phyloP scores from a whole-genome alignment of 2,329 filamentous ascomycete species.

The Cladosporium sp. region DNA sequence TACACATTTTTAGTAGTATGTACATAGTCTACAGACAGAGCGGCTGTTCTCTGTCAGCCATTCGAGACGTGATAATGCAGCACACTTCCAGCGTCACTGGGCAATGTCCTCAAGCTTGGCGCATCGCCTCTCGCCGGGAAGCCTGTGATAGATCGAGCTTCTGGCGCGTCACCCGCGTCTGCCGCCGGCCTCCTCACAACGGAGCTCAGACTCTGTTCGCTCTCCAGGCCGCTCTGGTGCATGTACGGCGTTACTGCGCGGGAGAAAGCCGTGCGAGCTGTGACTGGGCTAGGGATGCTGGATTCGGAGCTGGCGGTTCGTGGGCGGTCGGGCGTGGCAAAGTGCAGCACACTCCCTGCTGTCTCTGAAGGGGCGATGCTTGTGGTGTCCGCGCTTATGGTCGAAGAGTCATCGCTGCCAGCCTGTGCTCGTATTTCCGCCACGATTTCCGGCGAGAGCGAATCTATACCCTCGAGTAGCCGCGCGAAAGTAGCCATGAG shows the following conservation, averaged over 20 bases:
- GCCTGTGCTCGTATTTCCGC: slow-evolving; percentile 32
- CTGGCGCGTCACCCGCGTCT: not conserved
- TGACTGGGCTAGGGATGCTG: slow-evolving; percentile 23
- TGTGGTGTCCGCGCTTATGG: not conserved
- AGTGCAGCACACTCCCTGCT: slow-evolving; percentile 4
- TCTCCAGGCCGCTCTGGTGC: slow-evolving; percentile 14
- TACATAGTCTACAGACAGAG: not conserved
- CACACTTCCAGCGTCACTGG: slow-evolving; percentile 8
- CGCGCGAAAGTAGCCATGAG: slow-evolving; percentile 83
- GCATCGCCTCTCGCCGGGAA: not conserved
- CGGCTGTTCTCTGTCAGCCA: not conserved
- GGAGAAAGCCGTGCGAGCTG: slow-evolving; percentile 20
- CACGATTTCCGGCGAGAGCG: slow-evolving; percentile 52
- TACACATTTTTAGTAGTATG: not conserved
- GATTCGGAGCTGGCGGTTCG: slow-evolving; percentile 16
- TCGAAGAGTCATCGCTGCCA: slow-evolving; percentile 9
- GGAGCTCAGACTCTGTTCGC: slow-evolving; percentile 23
- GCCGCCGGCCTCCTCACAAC: slow-evolving; percentile 14
- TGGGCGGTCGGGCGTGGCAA: slow-evolving; percentile 13
- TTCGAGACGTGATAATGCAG: slow-evolving; percentile 2
- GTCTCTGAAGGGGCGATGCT: slow-evolving; percentile 1
- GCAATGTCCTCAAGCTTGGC: slow-evolving; percentile 1
- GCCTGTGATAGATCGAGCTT: not conserved
- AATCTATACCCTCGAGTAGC: slow-evolving; percentile 67
- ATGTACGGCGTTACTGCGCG: slow-evolving; percentile 20